phyloP scores from a whole-genome alignment of 1,284 basidiomycete genomes.

The Leccinum huronense region DNA sequence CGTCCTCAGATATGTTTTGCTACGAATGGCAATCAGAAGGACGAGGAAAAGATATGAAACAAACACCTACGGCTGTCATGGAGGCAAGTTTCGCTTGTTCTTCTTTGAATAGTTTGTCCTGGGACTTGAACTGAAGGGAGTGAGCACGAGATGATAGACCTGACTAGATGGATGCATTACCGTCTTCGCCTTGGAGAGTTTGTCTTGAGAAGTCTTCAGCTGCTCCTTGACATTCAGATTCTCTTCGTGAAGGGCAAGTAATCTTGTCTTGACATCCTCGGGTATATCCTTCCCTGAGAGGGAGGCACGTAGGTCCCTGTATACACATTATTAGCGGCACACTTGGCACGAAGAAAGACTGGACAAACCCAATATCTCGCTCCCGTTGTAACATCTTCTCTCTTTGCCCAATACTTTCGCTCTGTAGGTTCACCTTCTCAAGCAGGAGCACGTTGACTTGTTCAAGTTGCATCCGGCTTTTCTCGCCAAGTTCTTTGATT shows the following conservation, averaged over 20 bases:
- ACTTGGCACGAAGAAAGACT: neutral
- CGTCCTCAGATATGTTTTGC: constrained; percentile 67
- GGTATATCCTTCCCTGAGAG: constrained; percentile 74
- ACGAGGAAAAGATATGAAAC: neutral
- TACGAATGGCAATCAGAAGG: constrained; percentile 16
- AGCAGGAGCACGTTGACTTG: constrained; percentile 84
- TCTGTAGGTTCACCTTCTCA: constrained; percentile 90
- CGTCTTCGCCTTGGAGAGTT: constrained; percentile 77
- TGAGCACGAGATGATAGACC: constrained; percentile 7
- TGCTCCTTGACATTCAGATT: constrained; percentile 71
- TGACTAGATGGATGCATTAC: constrained; percentile 40
- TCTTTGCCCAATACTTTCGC: constrained; percentile 80
- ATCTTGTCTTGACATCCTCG: constrained; percentile 73
- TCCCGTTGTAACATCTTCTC: constrained; percentile 82
- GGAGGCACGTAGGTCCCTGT: constrained; percentile 70
- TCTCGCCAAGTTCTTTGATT: constrained; percentile 74
- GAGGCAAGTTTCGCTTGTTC: constrained; percentile 56
- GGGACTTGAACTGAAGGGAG: constrained; percentile 72
- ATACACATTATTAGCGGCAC: constrained; percentile 1
- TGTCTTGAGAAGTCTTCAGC: constrained; percentile 71
- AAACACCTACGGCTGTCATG: constrained; percentile 24
- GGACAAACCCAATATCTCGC: constrained; percentile 68
- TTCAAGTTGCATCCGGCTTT: constrained; percentile 89
- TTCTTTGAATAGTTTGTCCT: constrained; percentile 85
- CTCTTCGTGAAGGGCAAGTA: constrained; percentile 78